phyloP scores from a whole-genome alignment of 352 stramenopile genomes.

The Thraustochytrium striatum region DNA sequence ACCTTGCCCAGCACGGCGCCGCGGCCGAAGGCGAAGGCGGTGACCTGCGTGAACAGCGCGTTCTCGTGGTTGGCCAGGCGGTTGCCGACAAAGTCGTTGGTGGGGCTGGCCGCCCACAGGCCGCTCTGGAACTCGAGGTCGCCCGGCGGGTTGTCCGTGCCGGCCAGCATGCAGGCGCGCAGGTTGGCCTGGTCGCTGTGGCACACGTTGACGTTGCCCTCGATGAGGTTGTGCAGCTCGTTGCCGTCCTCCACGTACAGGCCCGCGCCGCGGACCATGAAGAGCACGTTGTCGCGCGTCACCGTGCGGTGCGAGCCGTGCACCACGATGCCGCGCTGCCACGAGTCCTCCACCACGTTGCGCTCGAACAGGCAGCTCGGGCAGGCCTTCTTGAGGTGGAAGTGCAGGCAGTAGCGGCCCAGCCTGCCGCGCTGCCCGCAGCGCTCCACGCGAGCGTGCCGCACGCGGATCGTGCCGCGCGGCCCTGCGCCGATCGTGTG shows the following conservation, averaged over 20 bases:
- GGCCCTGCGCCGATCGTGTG: conserved; percentile 58
- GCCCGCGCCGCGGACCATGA: conserved; percentile 60
- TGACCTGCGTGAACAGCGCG: background rate
- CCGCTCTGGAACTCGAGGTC: background rate
- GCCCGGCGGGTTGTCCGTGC: background rate
- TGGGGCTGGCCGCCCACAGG: background rate
- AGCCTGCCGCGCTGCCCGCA: conserved; percentile 60
- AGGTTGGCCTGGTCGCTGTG: background rate
- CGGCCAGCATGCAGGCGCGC: background rate
- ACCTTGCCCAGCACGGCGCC: background rate
- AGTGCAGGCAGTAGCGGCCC: conserved; percentile 60
- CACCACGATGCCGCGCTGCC: conserved; percentile 59
- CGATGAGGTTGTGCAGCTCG: conserved; percentile 60
- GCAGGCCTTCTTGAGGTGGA: conserved; percentile 56
- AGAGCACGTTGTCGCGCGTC: conserved; percentile 58
- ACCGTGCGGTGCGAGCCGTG: conserved; percentile 59
- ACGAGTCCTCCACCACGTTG: conserved; percentile 59
- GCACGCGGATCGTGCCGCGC: conserved; percentile 54
- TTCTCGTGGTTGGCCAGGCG: background rate
- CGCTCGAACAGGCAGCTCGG: conserved; percentile 55
- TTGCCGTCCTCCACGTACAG: conserved; percentile 64
- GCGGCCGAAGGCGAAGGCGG: background rate
- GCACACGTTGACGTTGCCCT: conserved; percentile 57
- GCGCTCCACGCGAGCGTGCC: conserved; percentile 57
- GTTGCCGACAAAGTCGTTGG: background rate